Conservation (phyloP, 139 green algal genomes). For the Auxenochlorella protothecoides region DNA sequence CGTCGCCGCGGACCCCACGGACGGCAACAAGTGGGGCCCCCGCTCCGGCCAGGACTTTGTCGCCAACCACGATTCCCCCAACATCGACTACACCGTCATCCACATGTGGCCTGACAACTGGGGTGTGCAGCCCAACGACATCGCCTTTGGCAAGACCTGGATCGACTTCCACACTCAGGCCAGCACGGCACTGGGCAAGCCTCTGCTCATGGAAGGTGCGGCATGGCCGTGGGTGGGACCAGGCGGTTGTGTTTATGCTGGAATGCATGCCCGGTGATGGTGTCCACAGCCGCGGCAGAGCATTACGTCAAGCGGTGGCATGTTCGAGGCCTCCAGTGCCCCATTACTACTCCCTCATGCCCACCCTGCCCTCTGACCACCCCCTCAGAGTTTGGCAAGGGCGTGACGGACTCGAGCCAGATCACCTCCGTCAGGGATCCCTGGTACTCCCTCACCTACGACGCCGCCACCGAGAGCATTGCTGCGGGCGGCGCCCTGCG, state of each 20-base stretch:
- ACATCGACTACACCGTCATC: constrained; percentile 23
- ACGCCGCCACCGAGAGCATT: background rate
- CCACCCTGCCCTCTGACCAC: too few species aligned
- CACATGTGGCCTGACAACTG: constrained; percentile 28
- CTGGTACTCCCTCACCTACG: constrained; percentile 10
- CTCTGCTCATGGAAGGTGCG: constrained; percentile 7
- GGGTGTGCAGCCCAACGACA: background rate
- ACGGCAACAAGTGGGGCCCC: constrained; percentile 6
- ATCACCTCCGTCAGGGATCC: constrained; percentile 5
- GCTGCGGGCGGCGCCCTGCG: constrained; percentile 1
- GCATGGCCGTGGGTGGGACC: too few species aligned
- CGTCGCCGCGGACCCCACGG: background rate
- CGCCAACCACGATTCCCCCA: constrained; percentile 17
- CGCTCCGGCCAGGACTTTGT: constrained; percentile 23
- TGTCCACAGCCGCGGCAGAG: too few species aligned
- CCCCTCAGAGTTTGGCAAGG: constrained; percentile 14
- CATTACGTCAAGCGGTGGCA: too few species aligned
- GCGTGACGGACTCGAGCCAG: background rate
- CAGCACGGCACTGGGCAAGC: constrained; percentile 10
- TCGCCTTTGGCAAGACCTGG: constrained; percentile 12
- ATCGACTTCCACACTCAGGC: constrained; percentile 4
- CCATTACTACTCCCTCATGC: too few species aligned
- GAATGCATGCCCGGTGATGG: too few species aligned
- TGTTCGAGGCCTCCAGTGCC: too few species aligned
- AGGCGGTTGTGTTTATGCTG: too few species aligned